Base-by-base conservation (phyloP, 495 filamentous ascomycete genomes). In the Neurospora sp. region DNA sequence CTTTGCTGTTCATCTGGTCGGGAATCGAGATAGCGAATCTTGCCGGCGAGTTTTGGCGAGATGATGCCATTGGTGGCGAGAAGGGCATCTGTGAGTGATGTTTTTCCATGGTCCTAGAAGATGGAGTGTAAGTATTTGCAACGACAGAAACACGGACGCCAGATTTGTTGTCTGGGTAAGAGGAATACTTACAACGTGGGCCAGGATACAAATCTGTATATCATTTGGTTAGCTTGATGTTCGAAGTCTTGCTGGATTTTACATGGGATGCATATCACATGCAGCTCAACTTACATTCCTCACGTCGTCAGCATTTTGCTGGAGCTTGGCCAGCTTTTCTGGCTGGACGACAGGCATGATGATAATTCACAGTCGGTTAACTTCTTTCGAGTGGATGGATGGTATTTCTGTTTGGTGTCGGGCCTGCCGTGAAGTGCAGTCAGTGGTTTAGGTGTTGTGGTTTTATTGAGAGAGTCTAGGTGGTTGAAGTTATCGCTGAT, bases 61-160 rank as follows among this genome's bases (percentile, higher is more conserved):
- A 99, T 98, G 83, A 99, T 98, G 85, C 96, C 96, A 88, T 99
- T 99, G 75, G 96, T 98, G 81, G 96, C 94, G 75, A 99, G 93
- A 68, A 99, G 90, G 72, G 93, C 93, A 79, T 99, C 96, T 61
- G 94, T 96, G 74, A 99, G 90, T 27, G 96, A 98, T 7, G 96
- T 99, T 83, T 99, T 99, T 76, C 96, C 96, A 86, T 99, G 96
- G 79, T 99, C 96, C 89, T 91, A 70, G 72, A 70, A 39, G 20
- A 47, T 16, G 12, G 44, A 77, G 71, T 69, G 71, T 68, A 42
- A 73, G 69, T 41, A 27, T 39, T 59, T 69, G 31, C 31, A 39
- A 20, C 70, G 10, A 39, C 45, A 68, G 18, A 22, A 38, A 39
- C 65, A 20, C 18, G 45, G 14, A 12, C 38, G 69, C 2, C 16